Base-by-base conservation (phyloP, 345 rosid species). In the Limnanthes douglasii region DNA sequence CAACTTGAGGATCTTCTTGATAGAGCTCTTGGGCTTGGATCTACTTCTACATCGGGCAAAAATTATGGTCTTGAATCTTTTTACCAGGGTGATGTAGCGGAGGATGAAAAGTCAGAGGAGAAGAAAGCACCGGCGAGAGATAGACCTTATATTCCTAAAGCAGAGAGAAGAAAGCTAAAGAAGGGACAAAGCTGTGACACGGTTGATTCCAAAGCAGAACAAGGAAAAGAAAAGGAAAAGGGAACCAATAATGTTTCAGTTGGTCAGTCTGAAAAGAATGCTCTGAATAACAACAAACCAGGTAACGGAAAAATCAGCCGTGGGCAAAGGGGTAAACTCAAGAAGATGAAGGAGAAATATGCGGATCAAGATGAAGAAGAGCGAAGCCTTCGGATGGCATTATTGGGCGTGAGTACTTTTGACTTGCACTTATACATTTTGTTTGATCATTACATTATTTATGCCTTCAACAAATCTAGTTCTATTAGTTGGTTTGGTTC, bases 291-390 rank as follows among this genome's bases (percentile, higher is more conserved):
- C 48, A 58, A 35, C 48, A 84, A 69, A 50, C 68, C 66, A 26
- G 72, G 60, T 13, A 64, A 58, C 44, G 88, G 70, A 39, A 90
- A 80, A 62, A 15, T 73, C 38, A 70, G 60, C 51, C 96, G 98
- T 53, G 94, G 98, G 45, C 92, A 80, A 66, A 77, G 44, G 53
- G 65, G 93, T 22, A 90, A 84, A 54, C 80, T 77, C 28, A 90
- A 84, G 73, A 90, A 85, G 71, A 92, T 85, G 68, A 85, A 92
- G 76, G 96, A 84, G 68, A 92, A 85, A 60, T 92, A 85, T 56
- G 93, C 83, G 15, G 62, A 81, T 62, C 99, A 92, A 61, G 99
- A 92, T 24, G 99, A 92, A 65, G 96, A 92, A 67, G 94, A 78
- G 60, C 70, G 88, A 56, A 42, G 54, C 39, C 77, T 75, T 37